A percentile compares a stretch with the other conserved stretches of the same genome.
Evolutionary conservation across 192 early-diverging fungal genomes (phyloP).

Genomic region (Chytriomyces hyalinus): DNA sequence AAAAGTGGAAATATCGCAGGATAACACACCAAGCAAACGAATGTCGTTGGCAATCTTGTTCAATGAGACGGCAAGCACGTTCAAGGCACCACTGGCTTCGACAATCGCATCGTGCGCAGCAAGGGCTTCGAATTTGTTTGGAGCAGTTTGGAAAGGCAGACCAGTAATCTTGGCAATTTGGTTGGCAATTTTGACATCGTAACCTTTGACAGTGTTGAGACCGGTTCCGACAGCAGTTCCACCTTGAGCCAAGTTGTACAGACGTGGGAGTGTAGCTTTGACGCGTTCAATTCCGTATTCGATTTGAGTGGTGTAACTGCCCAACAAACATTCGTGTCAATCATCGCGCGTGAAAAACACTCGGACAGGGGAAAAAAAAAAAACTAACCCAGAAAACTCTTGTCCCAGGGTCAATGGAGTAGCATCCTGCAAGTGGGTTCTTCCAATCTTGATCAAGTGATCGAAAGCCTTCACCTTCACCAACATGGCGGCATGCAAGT

Average conservation of each 20-base stretch:
- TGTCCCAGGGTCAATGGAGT: conserved; percentile 97
- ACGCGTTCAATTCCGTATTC: conserved; percentile 88
- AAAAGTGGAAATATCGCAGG: not conserved
- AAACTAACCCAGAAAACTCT: conserved; percentile 93
- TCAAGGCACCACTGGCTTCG: conserved; percentile 92
- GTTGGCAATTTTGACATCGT: conserved; percentile 86
- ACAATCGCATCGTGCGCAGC: conserved; percentile 98
- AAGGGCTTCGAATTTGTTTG: conserved; percentile 99
- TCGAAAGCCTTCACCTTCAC: conserved; percentile 81
- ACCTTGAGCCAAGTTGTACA: conserved; percentile 94
- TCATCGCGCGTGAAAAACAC: too few species aligned
- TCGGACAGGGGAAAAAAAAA: not conserved
- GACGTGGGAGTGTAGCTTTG: conserved; percentile 76
- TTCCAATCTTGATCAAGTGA: conserved; percentile 97
- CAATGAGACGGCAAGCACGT: conserved; percentile 91
- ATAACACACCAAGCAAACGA: conserved; percentile 71
- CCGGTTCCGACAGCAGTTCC: conserved; percentile 98
- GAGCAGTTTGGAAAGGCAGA: conserved; percentile 90
- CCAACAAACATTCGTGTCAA: not conserved
- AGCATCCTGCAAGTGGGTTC: conserved; percentile 98
- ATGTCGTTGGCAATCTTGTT: conserved; percentile 99
- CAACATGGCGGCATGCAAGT: conserved; percentile 79
- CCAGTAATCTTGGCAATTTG: conserved; percentile 88
- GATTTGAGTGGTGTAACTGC: conserved; percentile 70
- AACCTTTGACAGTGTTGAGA: conserved; percentile 92